Evolutionary conservation across 345 rosid species (phyloP), one percentile per base, ranked within the genome.

Genomic region (Salix udensis): DNA sequence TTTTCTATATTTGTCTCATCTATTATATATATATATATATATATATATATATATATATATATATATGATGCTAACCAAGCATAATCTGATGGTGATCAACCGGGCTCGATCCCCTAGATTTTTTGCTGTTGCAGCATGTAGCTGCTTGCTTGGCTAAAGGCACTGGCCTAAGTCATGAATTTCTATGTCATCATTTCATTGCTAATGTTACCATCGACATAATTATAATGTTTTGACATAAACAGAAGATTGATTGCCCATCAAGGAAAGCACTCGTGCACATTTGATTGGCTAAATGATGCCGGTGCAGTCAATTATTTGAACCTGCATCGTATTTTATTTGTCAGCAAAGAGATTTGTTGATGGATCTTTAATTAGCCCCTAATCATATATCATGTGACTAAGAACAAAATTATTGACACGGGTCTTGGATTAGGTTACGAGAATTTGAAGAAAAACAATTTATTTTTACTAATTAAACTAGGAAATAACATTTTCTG

Each of bases 161-260:
- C 8, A 30, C 9, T 34, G 28, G 19, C 34, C 24, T 52, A 21
- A 14, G 31, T 55, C 23, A 40, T 40, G 42, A 12, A 2, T 2
- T 4, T 52, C 58, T 40, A 40, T 40, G 46, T 40, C 46, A 10
- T 40, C 46, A 40, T 40, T 40, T 30, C 26, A 65, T 19, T 14
- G 30, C 28, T 11, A 44, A n/a, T 24, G n/a, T 40, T 10, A 40
- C 72, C 4, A 64, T 71, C 46, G 65, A 58, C 46, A 50, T 68
- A 58, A 68, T 80, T 48, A 75, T 26, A 72, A 74, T 67, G 83
- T 66, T 40, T 76, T 24, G 71, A 23, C 73, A 73, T 76, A 81
- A 88, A 83, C 85, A 86, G 39, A 34, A 81, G 73, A 76, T 88
- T 77, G 86, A 79, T 84, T 81, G 78, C 74, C 73, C 18, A 48